A percentile compares a stretch with the other conserved stretches of the same genome.
These are phyloP conservation scores for Colletotrichum falcatum DNA, from an alignment of 2,329 filamentous ascomycete genomes.

Conservation along the genomic window DNA sequence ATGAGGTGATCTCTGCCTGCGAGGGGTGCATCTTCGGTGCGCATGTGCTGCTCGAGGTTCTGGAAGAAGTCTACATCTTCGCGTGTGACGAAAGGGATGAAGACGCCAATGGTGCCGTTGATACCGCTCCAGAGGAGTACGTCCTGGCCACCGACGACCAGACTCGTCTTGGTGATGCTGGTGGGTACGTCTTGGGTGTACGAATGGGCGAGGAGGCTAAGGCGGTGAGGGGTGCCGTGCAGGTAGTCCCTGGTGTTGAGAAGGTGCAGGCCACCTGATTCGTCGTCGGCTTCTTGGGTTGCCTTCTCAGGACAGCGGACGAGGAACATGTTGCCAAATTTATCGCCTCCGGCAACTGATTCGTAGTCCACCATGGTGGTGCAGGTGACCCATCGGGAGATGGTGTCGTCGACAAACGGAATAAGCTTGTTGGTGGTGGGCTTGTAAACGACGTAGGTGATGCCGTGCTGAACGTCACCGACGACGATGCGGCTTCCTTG, in stretches of 20 bases:
- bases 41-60: constrained; percentile 87
- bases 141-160: constrained; percentile 92
- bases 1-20: constrained; percentile 95
- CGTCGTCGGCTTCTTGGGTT: constrained; percentile 91
- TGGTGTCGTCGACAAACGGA: constrained; percentile 90
- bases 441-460: constrained; percentile 95
- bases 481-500: constrained; percentile 93
- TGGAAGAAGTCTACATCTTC: constrained; percentile 99
- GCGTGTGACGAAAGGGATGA: constrained; percentile 90
- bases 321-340: constrained; percentile 97
- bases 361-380: constrained; percentile 98
- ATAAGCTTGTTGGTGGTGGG: constrained; percentile 91
- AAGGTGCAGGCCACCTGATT: constrained; percentile 90
- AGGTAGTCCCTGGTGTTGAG: constrained; percentile 91
- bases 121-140: constrained; percentile 94
- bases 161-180: constrained; percentile 86
- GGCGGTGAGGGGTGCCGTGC: constrained; percentile 85
- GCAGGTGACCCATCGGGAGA: constrained; percentile 91
- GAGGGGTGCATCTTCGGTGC: constrained; percentile 86
- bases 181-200: constrained; percentile 94
- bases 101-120: constrained; percentile 92
- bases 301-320: constrained; percentile 88
- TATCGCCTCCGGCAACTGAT: constrained; percentile 93
- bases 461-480: constrained; percentile 91
- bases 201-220: constrained; percentile 88